phyloP scores from a whole-genome alignment of 768 basidiomycete genomes.

The Hortiboletus flavorubellus region DNA sequence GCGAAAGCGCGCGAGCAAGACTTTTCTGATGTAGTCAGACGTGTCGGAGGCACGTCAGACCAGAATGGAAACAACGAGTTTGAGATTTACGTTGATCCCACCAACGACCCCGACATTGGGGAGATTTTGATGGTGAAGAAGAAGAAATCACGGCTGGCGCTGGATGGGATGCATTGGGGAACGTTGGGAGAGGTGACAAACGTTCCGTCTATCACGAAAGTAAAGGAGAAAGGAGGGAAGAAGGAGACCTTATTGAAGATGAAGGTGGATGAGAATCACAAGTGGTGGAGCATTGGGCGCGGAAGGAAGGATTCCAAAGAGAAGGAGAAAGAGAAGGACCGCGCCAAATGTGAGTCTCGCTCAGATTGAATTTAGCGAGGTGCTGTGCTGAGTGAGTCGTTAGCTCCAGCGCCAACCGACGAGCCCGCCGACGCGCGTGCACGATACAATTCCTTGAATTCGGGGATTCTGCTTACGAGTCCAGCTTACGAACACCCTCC shows the following conservation, averaged over 20 bases:
- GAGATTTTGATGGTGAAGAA: conserved; percentile 76
- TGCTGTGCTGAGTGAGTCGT: conserved; percentile 1
- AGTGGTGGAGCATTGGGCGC: conserved; percentile 82
- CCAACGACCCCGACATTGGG: conserved; percentile 59
- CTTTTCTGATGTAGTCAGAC: conserved; percentile 58
- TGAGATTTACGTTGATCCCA: conserved; percentile 70
- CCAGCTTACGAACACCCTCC: conserved; percentile 16
- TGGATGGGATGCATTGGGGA: conserved; percentile 59
- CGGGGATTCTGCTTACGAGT: conserved; percentile 35
- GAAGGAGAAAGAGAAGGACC: conserved; percentile 41
- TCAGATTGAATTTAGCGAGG: not conserved
- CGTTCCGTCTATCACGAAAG: conserved; percentile 30
- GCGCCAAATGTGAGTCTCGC: conserved; percentile 30
- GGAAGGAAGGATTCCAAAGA: conserved; percentile 74
- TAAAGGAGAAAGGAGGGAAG: conserved; percentile 38
- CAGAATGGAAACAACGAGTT: conserved; percentile 46
- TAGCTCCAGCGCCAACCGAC: conserved; percentile 47
- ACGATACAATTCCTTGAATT: conserved; percentile 65
- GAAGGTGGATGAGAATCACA: conserved; percentile 50
- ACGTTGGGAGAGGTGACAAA: conserved; percentile 62
- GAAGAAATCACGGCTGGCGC: conserved; percentile 60
- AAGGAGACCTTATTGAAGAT: conserved; percentile 33
- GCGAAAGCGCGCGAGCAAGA: conserved; percentile 40
- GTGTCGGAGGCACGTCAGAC: conserved; percentile 35
- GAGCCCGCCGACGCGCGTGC: conserved; percentile 35